Evolutionary conservation across 2,329 filamentous ascomycete species (phyloP), one percentile per base, ranked within the genome.

Genomic region (Ceratocystis lukuohia): DNA sequence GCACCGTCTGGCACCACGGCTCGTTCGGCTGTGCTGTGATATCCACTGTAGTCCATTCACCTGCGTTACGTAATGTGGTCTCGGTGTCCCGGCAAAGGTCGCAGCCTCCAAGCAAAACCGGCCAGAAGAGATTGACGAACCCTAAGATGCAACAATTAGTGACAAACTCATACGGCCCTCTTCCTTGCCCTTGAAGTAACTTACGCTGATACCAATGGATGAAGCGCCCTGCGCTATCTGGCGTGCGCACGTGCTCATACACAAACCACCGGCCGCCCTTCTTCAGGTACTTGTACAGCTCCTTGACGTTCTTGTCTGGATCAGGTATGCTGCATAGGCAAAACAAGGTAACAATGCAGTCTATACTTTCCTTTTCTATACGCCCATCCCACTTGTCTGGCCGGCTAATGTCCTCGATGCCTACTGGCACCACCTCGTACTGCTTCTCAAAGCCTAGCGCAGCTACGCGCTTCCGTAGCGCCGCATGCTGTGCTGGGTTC

Each of bases 311-410:
- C 69, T 75, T 74, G 70, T 82, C 75, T 2, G 83, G 84, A 2
- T 84, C 79, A 0, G 85, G 85, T 63, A 87, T 85, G 70, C 81
- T 83, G 76, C 84, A 88, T 41, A 87, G 76, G 65, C 84, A 85
- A 65, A 86, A 75, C 30, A 87, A 74, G 1, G 82, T 81, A 61
- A 87, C 81, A 66, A 87, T 81, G 72, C 80, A 82, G 70, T 85
- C 82, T 20, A 84, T 77, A 62, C 77, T 81, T 22, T 76, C 83
- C 50, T 76, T 76, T 64, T 78, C 74, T 12, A 87, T 76, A 37
- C 75, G 76, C 1, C 78, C 79, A 6, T 74, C 73, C 77, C 78
- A 80, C 30, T 75, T 74, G 1, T 73, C 71, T 2, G 73, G 67
- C 41, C 77, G 71, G 68, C 74, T 71, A 65, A 88, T 74, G 65